Percentiles rank a stretch among this genome's conserved stretches.
Conservation (phyloP, 495 filamentous ascomycete genomes). For the Penicillium taxi region DNA sequence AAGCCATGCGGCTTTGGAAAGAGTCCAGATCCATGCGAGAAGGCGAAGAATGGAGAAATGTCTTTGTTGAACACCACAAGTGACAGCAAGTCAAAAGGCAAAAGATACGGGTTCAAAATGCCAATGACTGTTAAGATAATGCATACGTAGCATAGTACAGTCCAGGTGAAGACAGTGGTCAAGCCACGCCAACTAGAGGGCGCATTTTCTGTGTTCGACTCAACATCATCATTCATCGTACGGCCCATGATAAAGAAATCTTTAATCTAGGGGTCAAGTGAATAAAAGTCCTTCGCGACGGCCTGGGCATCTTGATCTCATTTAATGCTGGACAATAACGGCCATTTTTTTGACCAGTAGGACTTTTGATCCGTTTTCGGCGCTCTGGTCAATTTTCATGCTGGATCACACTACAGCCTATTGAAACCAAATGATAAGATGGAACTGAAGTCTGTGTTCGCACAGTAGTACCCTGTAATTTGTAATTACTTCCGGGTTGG, state of each 20-base stretch:
- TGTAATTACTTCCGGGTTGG: conserved; percentile 1
- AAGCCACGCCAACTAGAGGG: conserved; percentile 17
- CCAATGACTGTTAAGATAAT: conserved; percentile 16
- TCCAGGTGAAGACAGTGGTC: conserved; percentile 17
- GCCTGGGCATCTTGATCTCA: not conserved
- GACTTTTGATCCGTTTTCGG: conserved; percentile 16
- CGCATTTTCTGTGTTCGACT: conserved; percentile 11
- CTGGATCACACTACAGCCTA: too few species aligned
- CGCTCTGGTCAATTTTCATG: not conserved
- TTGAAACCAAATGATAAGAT: too few species aligned
- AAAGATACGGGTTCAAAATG: conserved; percentile 16
- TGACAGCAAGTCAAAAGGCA: conserved; percentile 17
- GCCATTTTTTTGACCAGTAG: not conserved
- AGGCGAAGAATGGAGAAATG: conserved; percentile 25
- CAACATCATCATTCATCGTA: conserved; percentile 15
- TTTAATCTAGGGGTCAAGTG: conserved; percentile 17
- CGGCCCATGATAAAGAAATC: conserved; percentile 19
- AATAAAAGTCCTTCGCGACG: conserved; percentile 2
- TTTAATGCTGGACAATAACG: conserved; percentile 11
- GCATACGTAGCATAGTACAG: conserved; percentile 20
- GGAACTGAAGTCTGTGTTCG: too few species aligned
- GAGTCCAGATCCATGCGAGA: conserved; percentile 20
- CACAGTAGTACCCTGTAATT: not conserved
- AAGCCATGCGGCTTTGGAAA: conserved; percentile 37
- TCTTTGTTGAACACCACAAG: conserved; percentile 19